Percentiles rank a stretch among this genome's conserved stretches.
Evolutionary conservation across 805 yeast genomes (phyloP).

Genomic region (Yamadazyma scolyti): DNA sequence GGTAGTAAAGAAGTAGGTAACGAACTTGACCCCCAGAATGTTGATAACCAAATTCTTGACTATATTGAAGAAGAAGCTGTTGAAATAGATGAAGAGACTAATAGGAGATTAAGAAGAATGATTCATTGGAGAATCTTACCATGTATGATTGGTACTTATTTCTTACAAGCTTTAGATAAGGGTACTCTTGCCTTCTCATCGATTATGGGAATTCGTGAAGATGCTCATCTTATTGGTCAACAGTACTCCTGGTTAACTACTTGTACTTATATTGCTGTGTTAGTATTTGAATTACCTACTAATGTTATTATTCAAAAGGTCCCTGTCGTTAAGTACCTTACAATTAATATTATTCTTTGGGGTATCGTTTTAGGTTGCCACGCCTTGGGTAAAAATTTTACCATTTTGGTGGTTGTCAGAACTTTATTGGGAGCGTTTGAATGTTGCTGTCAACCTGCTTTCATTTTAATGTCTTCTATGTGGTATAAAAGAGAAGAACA

Average conservation of each 20-base stretch:
- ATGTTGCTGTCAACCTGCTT: slow-evolving; percentile 52
- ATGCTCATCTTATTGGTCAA: slow-evolving; percentile 35
- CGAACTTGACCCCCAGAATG: slow-evolving; percentile 6
- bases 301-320: slow-evolving; percentile 26
- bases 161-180: slow-evolving; percentile 57
- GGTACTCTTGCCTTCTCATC: slow-evolving; percentile 56
- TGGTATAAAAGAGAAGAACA: slow-evolving; percentile 56
- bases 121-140: slow-evolving; percentile 35
- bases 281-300: slow-evolving; percentile 49
- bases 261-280: slow-evolving; percentile 49
- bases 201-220: slow-evolving; percentile 56
- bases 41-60: slow-evolving; percentile 12
- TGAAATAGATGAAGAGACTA: slow-evolving; percentile 20
- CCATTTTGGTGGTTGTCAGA: slow-evolving; percentile 51
- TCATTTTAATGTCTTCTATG: slow-evolving; percentile 57
- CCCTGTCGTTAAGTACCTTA: slow-evolving; percentile 51
- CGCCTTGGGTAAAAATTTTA: slow-evolving; percentile 49
- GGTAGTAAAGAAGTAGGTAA: slow-evolving; percentile 9
- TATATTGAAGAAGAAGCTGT: slow-evolving; percentile 17
- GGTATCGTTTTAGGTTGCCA: slow-evolving; percentile 50
- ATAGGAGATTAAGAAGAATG: slow-evolving; percentile 16
- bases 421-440: slow-evolving; percentile 53
- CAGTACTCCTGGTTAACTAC: slow-evolving; percentile 53
- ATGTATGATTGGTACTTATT: slow-evolving; percentile 50
- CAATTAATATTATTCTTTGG: slow-evolving; percentile 48